Conservation (phyloP, 2,329 filamentous ascomycete species). For the Colletotrichum scovillei region DNA sequence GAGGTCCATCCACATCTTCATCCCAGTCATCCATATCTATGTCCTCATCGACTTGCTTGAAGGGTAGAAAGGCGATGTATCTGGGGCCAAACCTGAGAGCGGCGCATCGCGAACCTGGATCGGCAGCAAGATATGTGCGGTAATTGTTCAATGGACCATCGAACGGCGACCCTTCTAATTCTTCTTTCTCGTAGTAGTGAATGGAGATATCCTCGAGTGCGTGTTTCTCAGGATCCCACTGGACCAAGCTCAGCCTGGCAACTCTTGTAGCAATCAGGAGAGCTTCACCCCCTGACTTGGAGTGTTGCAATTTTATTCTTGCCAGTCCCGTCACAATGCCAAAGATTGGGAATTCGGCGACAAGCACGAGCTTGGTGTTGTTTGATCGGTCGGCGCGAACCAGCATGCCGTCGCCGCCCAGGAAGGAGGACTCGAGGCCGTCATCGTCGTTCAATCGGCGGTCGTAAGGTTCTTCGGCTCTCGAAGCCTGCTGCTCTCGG, state of each 20-base stretch:
- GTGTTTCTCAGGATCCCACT: slow-evolving; percentile 89
- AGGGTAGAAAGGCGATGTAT: slow-evolving; percentile 93
- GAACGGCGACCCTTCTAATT: slow-evolving; percentile 86
- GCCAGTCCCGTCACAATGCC: slow-evolving; percentile 88
- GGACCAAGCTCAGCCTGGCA: slow-evolving; percentile 90
- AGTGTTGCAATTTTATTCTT: slow-evolving; percentile 77
- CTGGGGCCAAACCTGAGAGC: slow-evolving; percentile 91
- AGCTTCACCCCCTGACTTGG: slow-evolving; percentile 84
- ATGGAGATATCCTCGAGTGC: slow-evolving; percentile 90
- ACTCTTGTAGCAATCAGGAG: slow-evolving; percentile 88
- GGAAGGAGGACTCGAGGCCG: slow-evolving; percentile 73
- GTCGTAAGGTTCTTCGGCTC: slow-evolving; percentile 61
- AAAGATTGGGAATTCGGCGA: slow-evolving; percentile 85
- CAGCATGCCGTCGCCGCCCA: slow-evolving; percentile 71
- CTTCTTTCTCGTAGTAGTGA: slow-evolving; percentile 98
- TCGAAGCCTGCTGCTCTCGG: slow-evolving; percentile 50
- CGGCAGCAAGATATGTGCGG: slow-evolving; percentile 85
- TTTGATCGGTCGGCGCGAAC: slow-evolving; percentile 72
- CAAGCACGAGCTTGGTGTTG: slow-evolving; percentile 82
- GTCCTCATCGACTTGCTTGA: slow-evolving; percentile 87
- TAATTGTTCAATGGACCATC: slow-evolving; percentile 79
- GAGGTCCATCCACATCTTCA: slow-evolving; percentile 79
- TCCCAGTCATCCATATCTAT: slow-evolving; percentile 94
- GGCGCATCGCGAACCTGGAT: slow-evolving; percentile 92
- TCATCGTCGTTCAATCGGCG: slow-evolving; percentile 69